A percentile compares a stretch with the other conserved stretches of the same genome.
Conservation (phyloP, 164 flowering plant genomes). For the Nymphaea thermarum region DNA sequence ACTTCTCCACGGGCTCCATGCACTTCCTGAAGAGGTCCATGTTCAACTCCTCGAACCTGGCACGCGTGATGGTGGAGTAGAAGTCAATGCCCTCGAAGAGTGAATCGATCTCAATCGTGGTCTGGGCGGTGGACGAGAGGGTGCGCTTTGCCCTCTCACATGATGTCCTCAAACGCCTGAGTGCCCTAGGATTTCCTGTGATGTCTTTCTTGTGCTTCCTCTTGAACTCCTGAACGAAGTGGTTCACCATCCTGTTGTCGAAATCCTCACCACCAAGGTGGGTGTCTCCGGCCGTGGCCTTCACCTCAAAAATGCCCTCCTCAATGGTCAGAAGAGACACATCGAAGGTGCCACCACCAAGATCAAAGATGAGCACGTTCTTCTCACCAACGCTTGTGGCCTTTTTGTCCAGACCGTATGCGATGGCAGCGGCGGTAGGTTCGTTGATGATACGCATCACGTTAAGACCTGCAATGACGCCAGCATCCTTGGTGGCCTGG, state of each 20-base stretch:
- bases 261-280: slow-evolving; percentile 63
- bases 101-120: slow-evolving; percentile 57
- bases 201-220: slow-evolving; percentile 64
- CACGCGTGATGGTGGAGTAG: slow-evolving; percentile 60
- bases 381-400: slow-evolving; percentile 53
- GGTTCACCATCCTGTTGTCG: slow-evolving; percentile 63
- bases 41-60: slow-evolving; percentile 52
- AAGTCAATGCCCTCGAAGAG: slow-evolving; percentile 59
- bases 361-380: slow-evolving; percentile 59
- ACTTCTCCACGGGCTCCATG: slow-evolving; percentile 75
- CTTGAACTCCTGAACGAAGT: slow-evolving; percentile 60
- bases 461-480: slow-evolving; percentile 58
- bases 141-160: slow-evolving; percentile 68
- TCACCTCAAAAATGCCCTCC: slow-evolving; percentile 66
- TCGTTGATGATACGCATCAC: slow-evolving; percentile 64
- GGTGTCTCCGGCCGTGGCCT: slow-evolving; percentile 63
- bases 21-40: slow-evolving; percentile 72
- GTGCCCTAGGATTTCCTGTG: slow-evolving; percentile 55
- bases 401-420: slow-evolving; percentile 63
- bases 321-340: slow-evolving; percentile 60
- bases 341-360: slow-evolving; percentile 69
- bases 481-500: slow-evolving; percentile 71
- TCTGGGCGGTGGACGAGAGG: slow-evolving; percentile 56
- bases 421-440: slow-evolving; percentile 69
- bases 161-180: slow-evolving; percentile 51